Percentiles rank a stretch among this genome's conserved stretches.
These are phyloP conservation scores for Syncephalastrum contaminatum DNA, from an alignment of 371 early-diverging fungal genomes.

Conservation along the genomic window DNA sequence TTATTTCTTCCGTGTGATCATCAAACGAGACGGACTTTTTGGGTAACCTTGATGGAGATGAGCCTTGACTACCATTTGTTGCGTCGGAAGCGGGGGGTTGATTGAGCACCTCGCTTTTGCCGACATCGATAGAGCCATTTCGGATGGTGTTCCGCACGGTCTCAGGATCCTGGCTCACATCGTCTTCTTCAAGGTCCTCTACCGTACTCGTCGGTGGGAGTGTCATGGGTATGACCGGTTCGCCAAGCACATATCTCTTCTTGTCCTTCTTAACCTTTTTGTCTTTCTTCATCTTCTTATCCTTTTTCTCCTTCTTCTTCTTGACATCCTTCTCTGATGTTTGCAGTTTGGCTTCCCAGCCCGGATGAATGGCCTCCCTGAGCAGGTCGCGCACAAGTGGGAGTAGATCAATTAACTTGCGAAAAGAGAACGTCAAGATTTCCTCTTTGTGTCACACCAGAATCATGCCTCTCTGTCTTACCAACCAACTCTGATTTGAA, in stretches of 20 bases:
- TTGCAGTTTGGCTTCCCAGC: slow-evolving; percentile 5
- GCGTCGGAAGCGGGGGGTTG: not conserved
- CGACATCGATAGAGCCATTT: slow-evolving; percentile 26
- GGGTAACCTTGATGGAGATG: slow-evolving; percentile 1
- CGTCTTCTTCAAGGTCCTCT: slow-evolving; percentile 3
- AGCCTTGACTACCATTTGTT: too few species aligned
- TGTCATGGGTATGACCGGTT: slow-evolving; percentile 21
- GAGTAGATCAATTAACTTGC: slow-evolving; percentile 43
- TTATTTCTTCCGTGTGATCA: slow-evolving; percentile 9
- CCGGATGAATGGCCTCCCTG: slow-evolving; percentile 27
- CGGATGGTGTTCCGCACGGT: slow-evolving; percentile 36
- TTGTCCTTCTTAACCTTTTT: slow-evolving; percentile 22
- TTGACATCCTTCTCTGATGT: slow-evolving; percentile 13
- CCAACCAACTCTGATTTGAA: slow-evolving; percentile 64
- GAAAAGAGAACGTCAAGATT: slow-evolving; percentile 1
- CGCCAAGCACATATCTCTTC: slow-evolving; percentile 20
- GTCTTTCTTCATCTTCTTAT: slow-evolving; percentile 23
- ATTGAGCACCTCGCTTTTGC: not conserved
- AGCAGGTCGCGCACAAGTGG: slow-evolving; percentile 54
- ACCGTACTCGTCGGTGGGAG: slow-evolving; percentile 10
- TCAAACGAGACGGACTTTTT: slow-evolving; percentile 31
- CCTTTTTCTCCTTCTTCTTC: slow-evolving; percentile 26
- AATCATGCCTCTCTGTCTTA: slow-evolving; percentile 19
- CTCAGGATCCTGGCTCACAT: slow-evolving; percentile 27
- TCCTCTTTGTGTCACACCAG: not conserved